A percentile compares a stretch with the other conserved stretches of the same genome.
phyloP scores from a whole-genome alignment of 768 basidiomycete genomes.

The Clitopilus passeckerianus region DNA sequence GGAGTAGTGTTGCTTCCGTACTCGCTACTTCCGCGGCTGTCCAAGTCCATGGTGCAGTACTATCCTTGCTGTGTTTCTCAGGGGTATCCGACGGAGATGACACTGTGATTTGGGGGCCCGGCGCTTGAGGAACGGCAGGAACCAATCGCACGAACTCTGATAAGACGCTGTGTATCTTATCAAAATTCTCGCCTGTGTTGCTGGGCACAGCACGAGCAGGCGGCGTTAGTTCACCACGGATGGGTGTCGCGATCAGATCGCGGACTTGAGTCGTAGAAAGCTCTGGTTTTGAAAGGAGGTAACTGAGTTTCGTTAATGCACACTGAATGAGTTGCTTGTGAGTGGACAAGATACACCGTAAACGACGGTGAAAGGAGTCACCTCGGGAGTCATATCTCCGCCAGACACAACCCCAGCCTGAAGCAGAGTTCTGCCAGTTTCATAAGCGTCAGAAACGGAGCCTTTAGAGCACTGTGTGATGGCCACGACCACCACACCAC shows the following conservation, averaged over 20 bases:
- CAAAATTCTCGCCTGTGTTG: slow-evolving; percentile 41
- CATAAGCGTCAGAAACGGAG: slow-evolving; percentile 79
- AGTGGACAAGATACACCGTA: not conserved
- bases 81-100: slow-evolving; percentile 29
- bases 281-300: slow-evolving; percentile 84
- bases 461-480: slow-evolving; percentile 90
- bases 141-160: slow-evolving; percentile 61
- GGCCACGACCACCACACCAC: slow-evolving; percentile 84
- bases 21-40: slow-evolving; percentile 72
- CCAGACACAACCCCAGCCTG: slow-evolving; percentile 79
- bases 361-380: slow-evolving; percentile 16
- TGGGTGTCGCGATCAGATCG: slow-evolving; percentile 65
- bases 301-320: slow-evolving; percentile 85
- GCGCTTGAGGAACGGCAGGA: slow-evolving; percentile 30
- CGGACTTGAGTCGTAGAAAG: slow-evolving; percentile 66
- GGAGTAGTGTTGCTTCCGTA: slow-evolving; percentile 67
- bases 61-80: slow-evolving; percentile 32
- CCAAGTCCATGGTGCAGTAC: slow-evolving; percentile 68
- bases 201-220: slow-evolving; percentile 37
- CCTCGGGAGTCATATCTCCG: slow-evolving; percentile 96
- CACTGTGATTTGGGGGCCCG: slow-evolving; percentile 27
- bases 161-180: slow-evolving; percentile 60
- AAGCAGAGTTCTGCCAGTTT: slow-evolving; percentile 67
- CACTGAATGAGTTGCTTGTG: slow-evolving; percentile 42
- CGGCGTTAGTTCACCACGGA: slow-evolving; percentile 84